Base-by-base conservation (phyloP, 768 basidiomycete genomes). In the Serendipita sp. region DNA sequence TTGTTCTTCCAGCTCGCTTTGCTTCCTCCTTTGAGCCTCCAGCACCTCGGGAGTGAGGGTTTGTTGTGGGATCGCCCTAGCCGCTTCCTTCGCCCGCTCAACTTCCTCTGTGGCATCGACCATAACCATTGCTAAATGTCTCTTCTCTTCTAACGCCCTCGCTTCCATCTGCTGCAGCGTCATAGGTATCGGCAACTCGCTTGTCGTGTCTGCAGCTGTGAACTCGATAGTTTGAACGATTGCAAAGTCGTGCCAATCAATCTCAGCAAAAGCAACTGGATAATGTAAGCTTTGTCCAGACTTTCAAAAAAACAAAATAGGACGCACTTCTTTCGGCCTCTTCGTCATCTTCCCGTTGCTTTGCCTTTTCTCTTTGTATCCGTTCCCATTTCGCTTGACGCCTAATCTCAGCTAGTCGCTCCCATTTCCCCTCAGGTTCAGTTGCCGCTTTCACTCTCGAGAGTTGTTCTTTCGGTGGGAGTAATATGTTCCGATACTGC, bases 191-290 rank as follows among this genome's bases (percentile, higher is more conserved):
- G 95, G 96, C 26, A 99, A 78, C 69, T 98, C 94, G 11, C 89
- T 83, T 42, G 84, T 83, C 62, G 90, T 84, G 71, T 99, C 96
- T 5, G 88, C 89, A 34, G 84, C 82, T 16, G 96, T 98, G 70
- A 98, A 99, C 70, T 99, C 96, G 68, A 96, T 93, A 20, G 93
- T 96, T 71, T 97, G 92, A 3, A 97, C 96, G 62, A 96, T 90
- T 42, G 93, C 91, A 74, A 96, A 98, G 71, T 98, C 96, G 69
- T 99, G 92, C 96, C 96, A 99, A 71, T 99, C 96, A 68, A 99
- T 97, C 71, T 94, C 90, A 45, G 92, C 90, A 70, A 96, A 94
- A 3, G 94, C 95, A 73, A 84, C 89, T 87, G 64, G 3, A 61
- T 64, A 7, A 62, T 43, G 67, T 51, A 24, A 31, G 38, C 13